These are phyloP conservation scores for Arthrobotrys iridis DNA, from an alignment of 2,329 filamentous ascomycete species.

Conservation along the genomic window DNA sequence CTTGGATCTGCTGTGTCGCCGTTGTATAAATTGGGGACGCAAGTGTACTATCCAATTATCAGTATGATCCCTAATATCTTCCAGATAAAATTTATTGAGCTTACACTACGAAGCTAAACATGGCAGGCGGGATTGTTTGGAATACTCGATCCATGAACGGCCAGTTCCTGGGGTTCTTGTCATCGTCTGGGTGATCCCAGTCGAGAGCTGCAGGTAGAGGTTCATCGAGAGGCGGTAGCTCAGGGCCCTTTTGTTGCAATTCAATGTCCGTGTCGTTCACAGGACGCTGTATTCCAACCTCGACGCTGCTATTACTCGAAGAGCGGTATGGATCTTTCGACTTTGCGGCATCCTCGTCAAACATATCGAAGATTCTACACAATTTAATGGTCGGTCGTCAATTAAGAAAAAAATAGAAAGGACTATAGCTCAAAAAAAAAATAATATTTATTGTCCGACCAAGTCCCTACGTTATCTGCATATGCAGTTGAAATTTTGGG, in stretches of 20 bases:
- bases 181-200: conserved; percentile 60
- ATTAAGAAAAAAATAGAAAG: not conserved
- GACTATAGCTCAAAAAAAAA: conserved; percentile 19
- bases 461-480: not conserved
- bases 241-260: conserved; percentile 2
- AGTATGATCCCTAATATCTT: not conserved
- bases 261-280: conserved; percentile 21
- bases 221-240: not conserved
- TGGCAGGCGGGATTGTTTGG: conserved; percentile 60
- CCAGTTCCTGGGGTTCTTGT: conserved; percentile 63
- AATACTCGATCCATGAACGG: conserved; percentile 59
- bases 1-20: conserved; percentile 47
- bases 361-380: conserved; percentile 9
- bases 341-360: conserved; percentile 16
- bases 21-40: conserved; percentile 56
- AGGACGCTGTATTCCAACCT: not conserved
- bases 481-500: not conserved
- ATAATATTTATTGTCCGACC: conserved; percentile 5
- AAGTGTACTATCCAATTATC: conserved; percentile 48
- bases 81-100: conserved; percentile 51
- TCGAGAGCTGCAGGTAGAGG: conserved; percentile 49
- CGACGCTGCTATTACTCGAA: conserved; percentile 22
- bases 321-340: conserved; percentile 21
- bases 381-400: not conserved
- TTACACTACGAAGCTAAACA: conserved; percentile 61